Conservation (phyloP, 768 basidiomycete species). For the Xerocomellus dryophilus region DNA sequence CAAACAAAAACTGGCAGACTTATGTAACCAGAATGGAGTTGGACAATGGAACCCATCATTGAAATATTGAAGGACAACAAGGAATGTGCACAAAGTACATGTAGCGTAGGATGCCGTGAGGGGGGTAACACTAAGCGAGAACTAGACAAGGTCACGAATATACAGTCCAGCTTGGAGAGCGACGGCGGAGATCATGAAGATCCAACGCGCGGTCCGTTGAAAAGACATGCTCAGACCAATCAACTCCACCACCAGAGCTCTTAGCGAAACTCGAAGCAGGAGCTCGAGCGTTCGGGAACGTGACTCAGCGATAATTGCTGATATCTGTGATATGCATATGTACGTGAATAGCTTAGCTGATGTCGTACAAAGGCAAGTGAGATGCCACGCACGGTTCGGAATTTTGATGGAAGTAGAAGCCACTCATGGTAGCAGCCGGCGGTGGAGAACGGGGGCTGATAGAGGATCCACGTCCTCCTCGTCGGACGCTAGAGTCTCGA, state of each 20-base stretch:
- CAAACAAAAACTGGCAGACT: background rate
- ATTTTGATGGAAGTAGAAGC: conserved; percentile 92
- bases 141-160: conserved; percentile 11
- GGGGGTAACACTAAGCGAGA: conserved; percentile 21
- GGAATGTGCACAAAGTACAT: conserved; percentile 18
- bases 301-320: conserved; percentile 85
- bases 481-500: conserved; percentile 48
- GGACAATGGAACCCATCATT: background rate
- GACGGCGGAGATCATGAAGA: background rate
- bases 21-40: background rate
- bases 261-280: conserved; percentile 86
- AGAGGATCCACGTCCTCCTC: conserved; percentile 45
- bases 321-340: conserved; percentile 50
- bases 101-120: conserved; percentile 12
- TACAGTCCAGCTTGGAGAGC: conserved; percentile 11
- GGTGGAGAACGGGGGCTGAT: conserved; percentile 45
- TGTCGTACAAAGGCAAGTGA: background rate
- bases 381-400: conserved; percentile 77
- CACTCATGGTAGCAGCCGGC: conserved; percentile 72
- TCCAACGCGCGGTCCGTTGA: conserved; percentile 3
- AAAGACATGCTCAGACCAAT: background rate
- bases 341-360: conserved; percentile 8
- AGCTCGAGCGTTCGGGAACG: conserved; percentile 67
- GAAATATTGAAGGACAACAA: conserved; percentile 6
- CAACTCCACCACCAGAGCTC: conserved; percentile 15